Percentiles rank a stretch among this genome's conserved stretches.
These are phyloP conservation scores for Pisolithus tinctorius DNA, from an alignment of 768 basidiomycete genomes.

Conservation along the genomic window DNA sequence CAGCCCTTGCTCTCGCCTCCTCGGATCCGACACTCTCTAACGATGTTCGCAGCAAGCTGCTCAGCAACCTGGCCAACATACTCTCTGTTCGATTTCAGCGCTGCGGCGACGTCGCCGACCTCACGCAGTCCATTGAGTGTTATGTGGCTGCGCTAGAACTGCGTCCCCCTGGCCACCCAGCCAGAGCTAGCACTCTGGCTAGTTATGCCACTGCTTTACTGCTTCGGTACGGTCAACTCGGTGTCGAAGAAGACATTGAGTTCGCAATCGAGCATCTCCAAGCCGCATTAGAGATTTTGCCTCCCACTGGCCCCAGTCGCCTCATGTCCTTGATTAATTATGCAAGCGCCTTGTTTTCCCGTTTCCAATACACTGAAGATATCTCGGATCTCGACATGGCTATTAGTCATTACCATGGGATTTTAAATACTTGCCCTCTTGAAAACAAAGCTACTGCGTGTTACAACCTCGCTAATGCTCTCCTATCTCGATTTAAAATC, in stretches of 20 bases:
- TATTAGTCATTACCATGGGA: conserved; percentile 17
- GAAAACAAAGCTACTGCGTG: conserved; percentile 15
- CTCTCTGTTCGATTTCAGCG: conserved; percentile 22
- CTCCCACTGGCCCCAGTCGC: conserved; percentile 9
- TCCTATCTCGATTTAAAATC: conserved; percentile 23
- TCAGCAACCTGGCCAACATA: conserved; percentile 23
- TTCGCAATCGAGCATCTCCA: conserved; percentile 21
- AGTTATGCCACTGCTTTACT: conserved; percentile 25
- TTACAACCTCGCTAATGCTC: conserved; percentile 26
- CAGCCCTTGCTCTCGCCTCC: conserved; percentile 17
- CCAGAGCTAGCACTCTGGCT: conserved; percentile 17
- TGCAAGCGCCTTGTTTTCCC: conserved; percentile 22
- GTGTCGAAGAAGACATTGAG: conserved; percentile 21
- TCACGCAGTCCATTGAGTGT: conserved; percentile 23
- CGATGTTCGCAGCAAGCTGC: conserved; percentile 18
- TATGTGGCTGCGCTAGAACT: conserved; percentile 21
- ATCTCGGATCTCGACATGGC: conserved; percentile 17
- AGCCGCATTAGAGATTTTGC: conserved; percentile 14
- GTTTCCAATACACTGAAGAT: conserved; percentile 17
- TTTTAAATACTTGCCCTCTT: conserved; percentile 11
- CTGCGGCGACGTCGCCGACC: conserved; percentile 19
- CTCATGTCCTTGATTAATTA: conserved; percentile 21
- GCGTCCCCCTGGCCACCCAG: conserved; percentile 20
- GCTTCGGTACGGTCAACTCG: conserved; percentile 19
- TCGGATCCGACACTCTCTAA: conserved; percentile 11